Evolutionary conservation across 2,329 filamentous ascomycete species (phyloP).

Genomic region (Phaeosphaeriaceae sp.): DNA sequence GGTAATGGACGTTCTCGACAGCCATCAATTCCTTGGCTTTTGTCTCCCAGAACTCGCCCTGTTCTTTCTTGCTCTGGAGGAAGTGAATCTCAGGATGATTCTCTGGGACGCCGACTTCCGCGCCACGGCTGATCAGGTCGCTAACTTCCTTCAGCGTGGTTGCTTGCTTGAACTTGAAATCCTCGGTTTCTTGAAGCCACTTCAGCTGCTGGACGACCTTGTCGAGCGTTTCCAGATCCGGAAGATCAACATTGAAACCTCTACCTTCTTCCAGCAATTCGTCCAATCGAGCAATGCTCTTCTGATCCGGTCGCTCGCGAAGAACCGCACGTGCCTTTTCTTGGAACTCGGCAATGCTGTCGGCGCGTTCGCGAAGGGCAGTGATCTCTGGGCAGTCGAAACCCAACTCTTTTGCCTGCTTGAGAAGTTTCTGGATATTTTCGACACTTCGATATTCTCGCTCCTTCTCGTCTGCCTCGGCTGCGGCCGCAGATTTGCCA

Average conservation of each 20-base stretch:
- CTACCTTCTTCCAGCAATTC: conserved; percentile 90
- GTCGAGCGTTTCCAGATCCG: conserved; percentile 83
- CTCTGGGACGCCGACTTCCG: conserved; percentile 76
- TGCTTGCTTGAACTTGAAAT: conserved; percentile 64
- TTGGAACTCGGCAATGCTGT: conserved; percentile 85
- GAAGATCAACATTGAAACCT: conserved; percentile 88
- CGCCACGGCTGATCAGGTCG: conserved; percentile 78
- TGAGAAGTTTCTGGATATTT: conserved; percentile 84
- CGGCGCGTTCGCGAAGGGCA: conserved; percentile 82
- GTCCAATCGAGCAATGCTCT: conserved; percentile 76
- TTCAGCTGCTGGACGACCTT: conserved; percentile 82
- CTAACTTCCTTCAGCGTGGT: conserved; percentile 80
- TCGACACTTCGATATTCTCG: conserved; percentile 86
- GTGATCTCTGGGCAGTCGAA: conserved; percentile 94
- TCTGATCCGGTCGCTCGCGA: conserved; percentile 58
- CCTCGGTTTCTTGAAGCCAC: conserved; percentile 82
- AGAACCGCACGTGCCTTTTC: conserved; percentile 75
- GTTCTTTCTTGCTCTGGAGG: conserved; percentile 76
- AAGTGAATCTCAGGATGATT: conserved; percentile 81
- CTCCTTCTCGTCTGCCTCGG: conserved; percentile 83
- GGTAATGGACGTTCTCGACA: conserved; percentile 91
- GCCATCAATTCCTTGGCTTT: conserved; percentile 92
- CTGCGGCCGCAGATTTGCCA: conserved; percentile 64
- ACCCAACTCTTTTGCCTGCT: conserved; percentile 82
- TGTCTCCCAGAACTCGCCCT: conserved; percentile 86